Conservation (phyloP, 768 basidiomycete species). For the Cystofilobasidium capitatum region DNA sequence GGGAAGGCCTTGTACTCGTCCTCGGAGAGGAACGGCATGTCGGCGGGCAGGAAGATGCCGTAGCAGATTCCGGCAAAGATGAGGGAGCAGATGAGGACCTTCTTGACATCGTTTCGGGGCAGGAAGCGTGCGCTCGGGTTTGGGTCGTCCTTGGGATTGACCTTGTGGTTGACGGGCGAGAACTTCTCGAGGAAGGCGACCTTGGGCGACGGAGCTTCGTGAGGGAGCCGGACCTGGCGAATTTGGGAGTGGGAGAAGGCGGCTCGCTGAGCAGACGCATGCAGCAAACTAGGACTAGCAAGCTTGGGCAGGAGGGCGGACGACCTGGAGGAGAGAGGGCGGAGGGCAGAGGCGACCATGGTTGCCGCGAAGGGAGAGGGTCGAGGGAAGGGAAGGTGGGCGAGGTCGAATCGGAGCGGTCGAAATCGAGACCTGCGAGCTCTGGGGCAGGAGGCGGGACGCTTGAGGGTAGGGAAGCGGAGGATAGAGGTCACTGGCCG, state of each 20-base stretch:
- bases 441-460: too few relatives aligned
- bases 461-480: too few relatives aligned
- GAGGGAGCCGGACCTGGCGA: not conserved
- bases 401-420: too few relatives aligned
- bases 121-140: not conserved
- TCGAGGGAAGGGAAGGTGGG: too few relatives aligned
- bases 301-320: not conserved
- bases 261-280: not conserved
- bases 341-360: not conserved
- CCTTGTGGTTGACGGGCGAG: slow-evolving; percentile 9
- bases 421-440: too few relatives aligned
- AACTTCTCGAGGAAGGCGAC: not conserved
- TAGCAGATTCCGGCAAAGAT: not conserved
- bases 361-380: too few relatives aligned
- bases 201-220: not conserved
- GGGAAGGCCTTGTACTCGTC: slow-evolving; percentile 20
- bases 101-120: not conserved
- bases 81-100: not conserved
- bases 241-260: not conserved
- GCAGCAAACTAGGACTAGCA: not conserved
- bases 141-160: not conserved
- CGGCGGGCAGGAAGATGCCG: slow-evolving; percentile 10
- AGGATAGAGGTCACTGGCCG: too few relatives aligned
- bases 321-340: not conserved
- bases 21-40: slow-evolving; percentile 17